Evolutionary conservation across 1,139 yeast genomes (phyloP).

Genomic region (Diutina mesorugosa): DNA sequence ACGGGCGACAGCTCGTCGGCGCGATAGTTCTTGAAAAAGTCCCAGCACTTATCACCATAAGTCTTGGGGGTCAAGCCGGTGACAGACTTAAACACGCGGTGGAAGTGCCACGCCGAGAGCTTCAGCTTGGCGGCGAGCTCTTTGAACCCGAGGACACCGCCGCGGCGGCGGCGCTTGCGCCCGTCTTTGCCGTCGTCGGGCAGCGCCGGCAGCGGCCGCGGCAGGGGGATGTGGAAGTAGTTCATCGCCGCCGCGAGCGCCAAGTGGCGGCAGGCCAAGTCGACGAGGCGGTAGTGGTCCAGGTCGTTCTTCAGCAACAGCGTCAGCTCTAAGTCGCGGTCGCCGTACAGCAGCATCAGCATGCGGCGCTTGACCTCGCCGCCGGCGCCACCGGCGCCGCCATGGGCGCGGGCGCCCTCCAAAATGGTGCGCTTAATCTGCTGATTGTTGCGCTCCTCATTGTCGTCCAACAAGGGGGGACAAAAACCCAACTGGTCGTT

Average conservation of each 20-base stretch:
- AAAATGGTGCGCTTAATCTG: conserved; percentile 27
- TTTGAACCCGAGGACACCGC: conserved; percentile 81
- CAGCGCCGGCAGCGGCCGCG: conserved; percentile 7
- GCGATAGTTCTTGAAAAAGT: conserved; percentile 32
- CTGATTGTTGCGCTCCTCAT: conserved; percentile 26
- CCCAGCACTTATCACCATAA: conserved; percentile 82
- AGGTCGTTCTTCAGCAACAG: conserved; percentile 41
- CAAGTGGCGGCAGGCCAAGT: conserved; percentile 73
- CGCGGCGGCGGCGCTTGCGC: conserved; percentile 50
- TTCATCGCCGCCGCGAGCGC: conserved; percentile 68
- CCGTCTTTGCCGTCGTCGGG: conserved; percentile 8
- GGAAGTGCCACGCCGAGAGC: conserved; percentile 89
- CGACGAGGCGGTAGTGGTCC: conserved; percentile 61
- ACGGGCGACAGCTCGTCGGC: not conserved
- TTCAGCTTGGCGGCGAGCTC: conserved; percentile 79
- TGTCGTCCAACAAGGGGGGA: conserved; percentile 36
- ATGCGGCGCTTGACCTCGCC: conserved; percentile 12
- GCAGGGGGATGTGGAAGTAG: conserved; percentile 16
- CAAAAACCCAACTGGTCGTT: conserved; percentile 47
- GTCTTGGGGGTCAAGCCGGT: conserved; percentile 82
- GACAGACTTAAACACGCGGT: conserved; percentile 74
- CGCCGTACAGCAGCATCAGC: conserved; percentile 16
- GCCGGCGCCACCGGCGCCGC: conserved; percentile 9
- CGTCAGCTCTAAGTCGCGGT: conserved; percentile 14
- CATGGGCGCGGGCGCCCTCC: conserved; percentile 4